Conservation (phyloP, 208 protist species). For the Blechomonas ayalai region DNA sequence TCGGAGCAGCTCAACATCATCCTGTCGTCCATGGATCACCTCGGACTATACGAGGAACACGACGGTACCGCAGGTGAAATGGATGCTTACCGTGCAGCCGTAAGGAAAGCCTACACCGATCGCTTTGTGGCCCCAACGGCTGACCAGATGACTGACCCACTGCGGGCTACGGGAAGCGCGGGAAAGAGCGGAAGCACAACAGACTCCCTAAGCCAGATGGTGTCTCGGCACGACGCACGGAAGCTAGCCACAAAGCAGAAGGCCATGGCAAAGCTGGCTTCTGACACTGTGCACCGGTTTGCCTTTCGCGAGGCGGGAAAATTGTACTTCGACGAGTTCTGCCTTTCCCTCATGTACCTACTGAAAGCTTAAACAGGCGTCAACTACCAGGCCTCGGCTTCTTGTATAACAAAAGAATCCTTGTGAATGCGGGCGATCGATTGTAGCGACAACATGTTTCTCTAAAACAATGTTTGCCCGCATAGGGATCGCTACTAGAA, state of each 20-base stretch:
- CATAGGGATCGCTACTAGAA: too few relatives aligned
- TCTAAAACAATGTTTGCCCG: conserved; percentile 1
- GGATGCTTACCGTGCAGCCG: conserved; percentile 7
- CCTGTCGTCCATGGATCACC: conserved; percentile 19
- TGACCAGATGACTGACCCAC: neutral
- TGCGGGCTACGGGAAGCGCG: neutral
- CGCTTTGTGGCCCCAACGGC: neutral
- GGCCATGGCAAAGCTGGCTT: conserved; percentile 11
- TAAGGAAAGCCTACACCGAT: conserved; percentile 4
- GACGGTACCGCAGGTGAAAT: conserved; percentile 19
- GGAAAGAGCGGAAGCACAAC: conserved; percentile 1
- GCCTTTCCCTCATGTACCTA: conserved; percentile 44
- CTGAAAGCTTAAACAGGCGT: conserved; percentile 40
- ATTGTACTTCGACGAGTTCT: conserved; percentile 65
- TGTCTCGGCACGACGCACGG: conserved; percentile 9
- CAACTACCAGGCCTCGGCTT: too few relatives aligned
- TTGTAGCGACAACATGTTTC: too few relatives aligned
- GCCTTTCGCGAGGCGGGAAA: conserved; percentile 24
- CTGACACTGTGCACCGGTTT: conserved; percentile 19
- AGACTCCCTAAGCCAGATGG: neutral
- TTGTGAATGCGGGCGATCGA: neutral
- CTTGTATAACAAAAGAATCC: neutral
- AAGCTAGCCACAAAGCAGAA: conserved; percentile 10
- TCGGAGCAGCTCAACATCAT: conserved; percentile 8
- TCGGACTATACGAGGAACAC: conserved; percentile 29